Percentiles rank a stretch among this genome's conserved stretches.
These are phyloP conservation scores for Rhododendron vialii DNA, from an alignment of 148 eudicot species.

Conservation along the genomic window DNA sequence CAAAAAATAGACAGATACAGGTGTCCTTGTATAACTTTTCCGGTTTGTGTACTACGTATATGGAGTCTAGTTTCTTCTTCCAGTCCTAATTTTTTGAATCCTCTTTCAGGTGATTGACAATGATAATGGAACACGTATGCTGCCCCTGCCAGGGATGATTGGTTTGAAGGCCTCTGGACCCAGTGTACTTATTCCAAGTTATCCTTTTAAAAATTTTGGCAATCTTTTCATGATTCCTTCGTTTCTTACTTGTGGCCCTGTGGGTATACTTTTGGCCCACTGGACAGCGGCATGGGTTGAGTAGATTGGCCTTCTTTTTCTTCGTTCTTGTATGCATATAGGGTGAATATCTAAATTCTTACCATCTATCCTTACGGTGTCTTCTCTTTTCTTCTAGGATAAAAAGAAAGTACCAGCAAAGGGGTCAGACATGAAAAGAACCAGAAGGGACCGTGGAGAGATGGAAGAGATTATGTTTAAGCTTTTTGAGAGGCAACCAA, in stretches of 20 bases:
- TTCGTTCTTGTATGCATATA: neutral
- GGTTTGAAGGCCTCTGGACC: slow-evolving; percentile 30
- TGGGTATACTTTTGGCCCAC: neutral
- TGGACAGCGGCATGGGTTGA: neutral
- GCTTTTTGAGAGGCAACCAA: slow-evolving; percentile 88
- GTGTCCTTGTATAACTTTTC: slow-evolving; percentile 24
- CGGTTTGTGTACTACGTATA: neutral
- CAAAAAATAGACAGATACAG: slow-evolving; percentile 74
- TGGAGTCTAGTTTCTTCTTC: neutral
- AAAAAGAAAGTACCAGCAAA: slow-evolving; percentile 88
- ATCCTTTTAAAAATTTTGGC: neutral
- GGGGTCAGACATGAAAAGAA: slow-evolving; percentile 81
- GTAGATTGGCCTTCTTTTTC: neutral
- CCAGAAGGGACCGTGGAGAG: slow-evolving; percentile 95
- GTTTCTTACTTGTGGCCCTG: neutral
- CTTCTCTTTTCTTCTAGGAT: slow-evolving; percentile 34
- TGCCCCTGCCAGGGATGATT: slow-evolving; percentile 68
- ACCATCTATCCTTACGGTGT: neutral
- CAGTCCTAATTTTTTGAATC: slow-evolving; percentile 11
- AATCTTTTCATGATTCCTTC: neutral
- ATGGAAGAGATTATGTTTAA: slow-evolving; percentile 94
- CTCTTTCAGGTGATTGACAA: slow-evolving; percentile 60
- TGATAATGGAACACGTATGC: slow-evolving; percentile 57
- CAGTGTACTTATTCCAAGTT: neutral
- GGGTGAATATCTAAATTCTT: neutral